phyloP scores from a whole-genome alignment of 2,329 filamentous ascomycete species.

The Colletotrichum camelliae region DNA sequence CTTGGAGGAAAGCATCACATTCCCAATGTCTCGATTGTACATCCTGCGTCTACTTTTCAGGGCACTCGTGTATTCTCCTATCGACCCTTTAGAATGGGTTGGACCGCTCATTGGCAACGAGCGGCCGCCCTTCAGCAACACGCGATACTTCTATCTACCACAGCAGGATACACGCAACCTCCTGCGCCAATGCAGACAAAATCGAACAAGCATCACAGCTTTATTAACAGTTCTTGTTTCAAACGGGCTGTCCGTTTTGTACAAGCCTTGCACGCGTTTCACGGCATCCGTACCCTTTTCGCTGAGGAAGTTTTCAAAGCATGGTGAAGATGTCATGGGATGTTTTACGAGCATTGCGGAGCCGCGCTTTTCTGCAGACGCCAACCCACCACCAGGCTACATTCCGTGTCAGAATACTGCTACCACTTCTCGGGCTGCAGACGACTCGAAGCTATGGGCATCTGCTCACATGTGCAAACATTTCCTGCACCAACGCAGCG shows the following conservation, averaged over 20 bases:
- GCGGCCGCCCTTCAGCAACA: neutral
- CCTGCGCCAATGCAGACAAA: neutral
- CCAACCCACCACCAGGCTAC: neutral
- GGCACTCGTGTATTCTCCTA: neutral
- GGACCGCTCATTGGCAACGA: neutral
- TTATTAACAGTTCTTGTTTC: neutral
- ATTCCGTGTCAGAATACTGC: neutral
- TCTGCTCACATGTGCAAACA: neutral
- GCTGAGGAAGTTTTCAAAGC: neutral
- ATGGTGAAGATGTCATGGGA: neutral
- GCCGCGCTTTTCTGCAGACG: neutral
- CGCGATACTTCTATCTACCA: neutral
- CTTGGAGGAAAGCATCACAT: neutral
- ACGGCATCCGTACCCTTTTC: neutral
- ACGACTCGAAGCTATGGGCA: neutral
- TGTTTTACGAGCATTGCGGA: neutral
- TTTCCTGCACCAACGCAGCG: neutral
- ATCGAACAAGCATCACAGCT: neutral
- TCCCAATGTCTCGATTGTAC: neutral
- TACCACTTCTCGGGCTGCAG: neutral
- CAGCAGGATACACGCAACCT: neutral
- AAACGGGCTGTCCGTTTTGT: neutral
- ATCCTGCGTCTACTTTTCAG: neutral
- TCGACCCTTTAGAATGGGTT: neutral
- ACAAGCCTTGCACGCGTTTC: neutral